Percentiles rank a stretch among this genome's conserved stretches.
phyloP scores from a whole-genome alignment of 2,329 filamentous ascomycete genomes.

The Reticulascus tulasneorum region DNA sequence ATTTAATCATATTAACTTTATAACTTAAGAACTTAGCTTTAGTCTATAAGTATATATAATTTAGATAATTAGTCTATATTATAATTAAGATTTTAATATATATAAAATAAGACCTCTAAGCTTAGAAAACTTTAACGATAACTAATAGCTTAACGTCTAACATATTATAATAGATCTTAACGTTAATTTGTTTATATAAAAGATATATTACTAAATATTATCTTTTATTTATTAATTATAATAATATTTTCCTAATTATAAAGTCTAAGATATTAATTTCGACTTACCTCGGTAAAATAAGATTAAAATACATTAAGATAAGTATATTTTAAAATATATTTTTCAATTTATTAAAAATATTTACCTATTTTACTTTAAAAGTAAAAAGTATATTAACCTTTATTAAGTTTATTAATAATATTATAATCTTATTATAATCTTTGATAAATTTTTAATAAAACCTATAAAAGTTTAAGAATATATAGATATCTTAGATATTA shows the following conservation, averaged over 20 bases:
- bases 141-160: conserved; percentile 1
- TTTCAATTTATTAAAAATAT: neutral
- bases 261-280: too few relatives aligned
- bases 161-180: neutral
- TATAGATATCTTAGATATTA: neutral
- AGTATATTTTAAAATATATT: neutral
- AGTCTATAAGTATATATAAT: conserved; percentile 2
- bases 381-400: neutral
- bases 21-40: neutral
- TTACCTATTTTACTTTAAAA: neutral
- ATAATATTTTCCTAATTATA: too few relatives aligned
- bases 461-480: neutral
- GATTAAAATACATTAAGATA: neutral
- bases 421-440: too few relatives aligned
- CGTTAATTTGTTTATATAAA: conserved; percentile 1
- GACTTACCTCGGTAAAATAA: too few relatives aligned
- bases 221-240: too few relatives aligned
- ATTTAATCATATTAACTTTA: conserved; percentile 1
- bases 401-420: neutral
- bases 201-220: conserved; percentile 4
- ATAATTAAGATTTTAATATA: neutral
- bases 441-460: too few relatives aligned
- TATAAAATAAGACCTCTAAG: neutral
- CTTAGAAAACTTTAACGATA: neutral
- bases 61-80: too few relatives aligned